Evolutionary conservation across 768 basidiomycete species (phyloP).

Genomic region (Coprinellus micaceus): DNA sequence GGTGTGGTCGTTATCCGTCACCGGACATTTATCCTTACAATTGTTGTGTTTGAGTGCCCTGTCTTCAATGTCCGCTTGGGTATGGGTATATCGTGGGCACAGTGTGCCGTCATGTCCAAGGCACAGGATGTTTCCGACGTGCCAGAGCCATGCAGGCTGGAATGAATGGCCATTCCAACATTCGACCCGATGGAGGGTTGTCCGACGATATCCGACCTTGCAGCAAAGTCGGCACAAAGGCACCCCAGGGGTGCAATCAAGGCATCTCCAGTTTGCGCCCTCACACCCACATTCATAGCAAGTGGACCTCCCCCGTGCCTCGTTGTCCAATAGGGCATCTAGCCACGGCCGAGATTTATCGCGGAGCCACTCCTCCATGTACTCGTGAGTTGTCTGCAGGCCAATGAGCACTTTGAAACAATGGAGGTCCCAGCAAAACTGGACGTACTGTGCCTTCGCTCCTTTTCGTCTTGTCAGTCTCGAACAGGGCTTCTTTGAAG

Average conservation of each 20-base stretch:
- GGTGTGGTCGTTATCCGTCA: not conserved
- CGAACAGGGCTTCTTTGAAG: too few species aligned
- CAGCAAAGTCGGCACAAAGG: not conserved
- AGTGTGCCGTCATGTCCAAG: conserved; percentile 18
- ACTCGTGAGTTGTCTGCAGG: too few species aligned
- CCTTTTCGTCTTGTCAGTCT: too few species aligned
- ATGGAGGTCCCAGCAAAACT: too few species aligned
- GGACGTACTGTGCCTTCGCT: too few species aligned
- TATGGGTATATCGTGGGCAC: conserved; percentile 10
- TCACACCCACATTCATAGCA: too few species aligned
- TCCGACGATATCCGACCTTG: not conserved
- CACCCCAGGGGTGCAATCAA: not conserved
- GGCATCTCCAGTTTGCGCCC: not conserved
- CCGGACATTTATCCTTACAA: not conserved
- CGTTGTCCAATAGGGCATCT: too few species aligned
- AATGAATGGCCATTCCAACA: conserved; percentile 20
- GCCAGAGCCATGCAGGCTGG: conserved; percentile 10
- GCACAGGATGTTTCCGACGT: conserved; percentile 17
- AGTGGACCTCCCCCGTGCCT: too few species aligned
- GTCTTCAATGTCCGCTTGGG: not conserved
- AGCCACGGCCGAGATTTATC: too few species aligned
- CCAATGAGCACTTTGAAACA: too few species aligned
- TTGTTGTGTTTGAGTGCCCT: not conserved
- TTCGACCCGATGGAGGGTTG: conserved; percentile 18
- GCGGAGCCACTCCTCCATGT: too few species aligned